phyloP scores from a whole-genome alignment of 352 stramenopile genomes.

The Phytophthora syringae region DNA sequence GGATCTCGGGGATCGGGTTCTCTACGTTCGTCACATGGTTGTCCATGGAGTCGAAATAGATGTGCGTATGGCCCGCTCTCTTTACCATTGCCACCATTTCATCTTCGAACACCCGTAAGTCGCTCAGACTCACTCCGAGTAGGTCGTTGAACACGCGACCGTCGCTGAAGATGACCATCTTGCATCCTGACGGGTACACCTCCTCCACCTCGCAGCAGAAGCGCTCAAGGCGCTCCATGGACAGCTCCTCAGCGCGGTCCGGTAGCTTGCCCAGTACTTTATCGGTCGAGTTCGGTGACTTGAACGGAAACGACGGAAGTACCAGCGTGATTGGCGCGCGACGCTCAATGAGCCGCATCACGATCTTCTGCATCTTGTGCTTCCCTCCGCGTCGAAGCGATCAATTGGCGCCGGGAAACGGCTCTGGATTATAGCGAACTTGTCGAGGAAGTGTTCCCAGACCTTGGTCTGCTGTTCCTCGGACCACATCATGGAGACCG shows the following conservation, averaged over 20 bases:
- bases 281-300: conserved; percentile 23
- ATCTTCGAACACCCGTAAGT: conserved; percentile 18
- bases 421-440: conserved; percentile 25
- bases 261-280: conserved; percentile 27
- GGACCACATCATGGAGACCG: neutral
- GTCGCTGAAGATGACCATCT: conserved; percentile 28
- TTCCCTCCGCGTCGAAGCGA: conserved; percentile 24
- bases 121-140: conserved; percentile 14
- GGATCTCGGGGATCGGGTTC: conserved; percentile 22
- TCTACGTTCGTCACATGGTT: conserved; percentile 29
- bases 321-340: conserved; percentile 24
- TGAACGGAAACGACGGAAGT: conserved; percentile 24
- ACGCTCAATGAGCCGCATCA: conserved; percentile 20
- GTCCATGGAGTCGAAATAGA: conserved; percentile 27
- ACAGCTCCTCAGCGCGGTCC: conserved; percentile 20
- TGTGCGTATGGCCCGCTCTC: conserved; percentile 21
- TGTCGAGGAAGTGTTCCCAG: conserved; percentile 22
- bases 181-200: conserved; percentile 18
- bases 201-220: conserved; percentile 29
- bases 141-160: conserved; percentile 26
- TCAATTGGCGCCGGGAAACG: conserved; percentile 16
- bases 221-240: conserved; percentile 19
- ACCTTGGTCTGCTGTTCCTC: conserved; percentile 19
- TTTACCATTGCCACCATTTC: conserved; percentile 21
- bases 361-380: conserved; percentile 21